Conservation (phyloP, 2,329 filamentous ascomycete species). For the Fusarium sp. region DNA sequence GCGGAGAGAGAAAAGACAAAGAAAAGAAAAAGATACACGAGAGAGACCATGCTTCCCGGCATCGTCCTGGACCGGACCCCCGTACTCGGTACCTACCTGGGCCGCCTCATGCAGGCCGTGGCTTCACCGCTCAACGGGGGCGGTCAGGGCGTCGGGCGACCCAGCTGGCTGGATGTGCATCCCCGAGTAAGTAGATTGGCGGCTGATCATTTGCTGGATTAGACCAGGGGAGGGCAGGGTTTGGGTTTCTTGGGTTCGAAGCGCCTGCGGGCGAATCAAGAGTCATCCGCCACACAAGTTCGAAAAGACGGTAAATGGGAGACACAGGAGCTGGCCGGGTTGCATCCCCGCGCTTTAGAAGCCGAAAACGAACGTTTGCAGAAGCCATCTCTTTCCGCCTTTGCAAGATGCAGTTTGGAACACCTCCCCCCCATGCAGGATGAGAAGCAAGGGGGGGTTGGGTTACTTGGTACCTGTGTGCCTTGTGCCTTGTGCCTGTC, state of each 20-base stretch:
- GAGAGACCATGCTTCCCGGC: not conserved
- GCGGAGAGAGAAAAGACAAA: not conserved
- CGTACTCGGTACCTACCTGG: not conserved
- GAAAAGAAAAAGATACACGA: not conserved
- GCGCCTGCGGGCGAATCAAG: conserved; percentile 6
- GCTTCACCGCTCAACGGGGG: conserved; percentile 37
- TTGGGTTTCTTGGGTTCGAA: conserved; percentile 24
- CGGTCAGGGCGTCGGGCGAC: conserved; percentile 38
- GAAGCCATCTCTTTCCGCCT: conserved; percentile 12
- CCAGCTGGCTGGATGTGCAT: conserved; percentile 35
- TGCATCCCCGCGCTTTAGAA: conserved; percentile 32
- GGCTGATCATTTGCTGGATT: conserved; percentile 40
- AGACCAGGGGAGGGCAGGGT: conserved; percentile 21
- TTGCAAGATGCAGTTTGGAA: not conserved
- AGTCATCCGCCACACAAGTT: conserved; percentile 32
- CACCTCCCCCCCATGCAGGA: not conserved
- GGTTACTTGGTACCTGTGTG: conserved; percentile 21
- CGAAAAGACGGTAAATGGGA: conserved; percentile 36
- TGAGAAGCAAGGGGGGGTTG: not conserved
- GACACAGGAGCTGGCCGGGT: not conserved
- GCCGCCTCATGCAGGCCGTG: conserved; percentile 9
- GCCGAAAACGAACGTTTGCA: conserved; percentile 24
- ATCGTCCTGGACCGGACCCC: conserved; percentile 10
- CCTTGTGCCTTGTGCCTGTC: conserved; percentile 25
- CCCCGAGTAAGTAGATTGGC: conserved; percentile 30